phyloP scores from a whole-genome alignment of 1,284 basidiomycete species.

The Malassezia restricta region DNA sequence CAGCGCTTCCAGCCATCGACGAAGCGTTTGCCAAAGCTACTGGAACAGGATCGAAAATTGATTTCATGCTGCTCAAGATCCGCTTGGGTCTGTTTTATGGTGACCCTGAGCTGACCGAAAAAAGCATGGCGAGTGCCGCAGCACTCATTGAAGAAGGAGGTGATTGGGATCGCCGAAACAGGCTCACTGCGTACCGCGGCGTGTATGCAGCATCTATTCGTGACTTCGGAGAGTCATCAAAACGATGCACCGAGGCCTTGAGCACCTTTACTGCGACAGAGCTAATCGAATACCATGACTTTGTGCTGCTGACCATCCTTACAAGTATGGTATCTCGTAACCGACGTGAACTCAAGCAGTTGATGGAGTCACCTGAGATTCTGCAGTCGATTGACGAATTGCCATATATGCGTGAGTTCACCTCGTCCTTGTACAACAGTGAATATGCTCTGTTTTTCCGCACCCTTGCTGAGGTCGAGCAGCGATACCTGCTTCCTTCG shows the following conservation, averaged over 20 bases:
- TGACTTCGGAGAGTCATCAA: slow-evolving; percentile 51
- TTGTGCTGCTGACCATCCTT: slow-evolving; percentile 75
- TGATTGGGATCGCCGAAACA: slow-evolving; percentile 93
- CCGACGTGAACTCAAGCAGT: slow-evolving; percentile 77
- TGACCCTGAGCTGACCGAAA: slow-evolving; percentile 63
- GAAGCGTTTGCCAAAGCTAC: slow-evolving; percentile 81
- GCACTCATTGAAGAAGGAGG: slow-evolving; percentile 85
- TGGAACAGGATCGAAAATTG: slow-evolving; percentile 82
- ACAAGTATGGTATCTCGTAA: slow-evolving; percentile 65
- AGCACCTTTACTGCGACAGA: slow-evolving; percentile 90
- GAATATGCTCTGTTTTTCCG: slow-evolving; percentile 90
- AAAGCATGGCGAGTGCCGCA: slow-evolving; percentile 68
- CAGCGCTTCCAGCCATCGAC: slow-evolving; percentile 60
- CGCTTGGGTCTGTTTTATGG: slow-evolving; percentile 84
- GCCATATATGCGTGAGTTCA: slow-evolving; percentile 50
- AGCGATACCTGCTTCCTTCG: slow-evolving; percentile 71
- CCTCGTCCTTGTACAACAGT: slow-evolving; percentile 66
- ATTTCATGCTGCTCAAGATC: slow-evolving; percentile 76
- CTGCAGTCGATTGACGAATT: slow-evolving; percentile 48
- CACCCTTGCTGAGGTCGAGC: slow-evolving; percentile 72
- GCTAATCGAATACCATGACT: slow-evolving; percentile 77
- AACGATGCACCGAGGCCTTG: slow-evolving; percentile 75
- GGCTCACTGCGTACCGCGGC: slow-evolving; percentile 88
- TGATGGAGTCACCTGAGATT: slow-evolving; percentile 53
- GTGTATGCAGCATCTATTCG: slow-evolving; percentile 75